phyloP scores from a whole-genome alignment of 2,329 filamentous ascomycete species.

The Cadophora sp. region DNA sequence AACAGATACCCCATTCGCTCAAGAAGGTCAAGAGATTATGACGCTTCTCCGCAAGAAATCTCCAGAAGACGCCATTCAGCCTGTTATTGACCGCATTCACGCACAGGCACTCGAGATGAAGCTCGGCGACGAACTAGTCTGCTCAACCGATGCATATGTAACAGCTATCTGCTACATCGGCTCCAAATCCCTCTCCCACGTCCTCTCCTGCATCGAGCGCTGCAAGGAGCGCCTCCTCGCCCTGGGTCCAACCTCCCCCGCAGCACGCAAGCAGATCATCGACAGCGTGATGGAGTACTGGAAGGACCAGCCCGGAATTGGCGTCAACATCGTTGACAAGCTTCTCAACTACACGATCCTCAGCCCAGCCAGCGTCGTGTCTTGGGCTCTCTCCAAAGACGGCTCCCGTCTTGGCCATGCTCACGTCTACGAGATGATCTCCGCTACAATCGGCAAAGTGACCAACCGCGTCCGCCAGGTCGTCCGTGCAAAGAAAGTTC shows the following conservation, averaged over 20 bases:
- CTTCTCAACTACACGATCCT: conserved; percentile 97
- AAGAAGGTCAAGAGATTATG: conserved; percentile 84
- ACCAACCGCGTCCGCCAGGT: conserved; percentile 86
- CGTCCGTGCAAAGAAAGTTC: conserved; percentile 65
- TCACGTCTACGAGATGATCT: conserved; percentile 89
- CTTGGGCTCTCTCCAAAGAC: conserved; percentile 80
- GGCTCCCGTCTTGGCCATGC: conserved; percentile 70
- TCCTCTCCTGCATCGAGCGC: conserved; percentile 93
- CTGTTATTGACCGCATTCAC: conserved; percentile 81
- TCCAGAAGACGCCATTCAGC: conserved; percentile 84
- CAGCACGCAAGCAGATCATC: conserved; percentile 86
- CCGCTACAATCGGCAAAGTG: conserved; percentile 88
- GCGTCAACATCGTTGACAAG: conserved; percentile 93
- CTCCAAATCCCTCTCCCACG: conserved; percentile 94
- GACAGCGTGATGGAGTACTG: conserved; percentile 91
- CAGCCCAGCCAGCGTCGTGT: conserved; percentile 81
- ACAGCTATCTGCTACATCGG: conserved; percentile 93
- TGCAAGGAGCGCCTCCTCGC: conserved; percentile 88
- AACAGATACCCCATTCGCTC: conserved; percentile 78
- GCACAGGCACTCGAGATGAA: conserved; percentile 74
- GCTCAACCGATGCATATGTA: conserved; percentile 92
- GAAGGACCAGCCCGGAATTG: conserved; percentile 89
- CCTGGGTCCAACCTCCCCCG: conserved; percentile 76
- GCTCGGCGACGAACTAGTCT: conserved; percentile 75
- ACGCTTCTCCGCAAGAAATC: conserved; percentile 83